Evolutionary conservation across 2,329 filamentous ascomycete species (phyloP).

Genomic region (Rhexocercosporidium sp.): DNA sequence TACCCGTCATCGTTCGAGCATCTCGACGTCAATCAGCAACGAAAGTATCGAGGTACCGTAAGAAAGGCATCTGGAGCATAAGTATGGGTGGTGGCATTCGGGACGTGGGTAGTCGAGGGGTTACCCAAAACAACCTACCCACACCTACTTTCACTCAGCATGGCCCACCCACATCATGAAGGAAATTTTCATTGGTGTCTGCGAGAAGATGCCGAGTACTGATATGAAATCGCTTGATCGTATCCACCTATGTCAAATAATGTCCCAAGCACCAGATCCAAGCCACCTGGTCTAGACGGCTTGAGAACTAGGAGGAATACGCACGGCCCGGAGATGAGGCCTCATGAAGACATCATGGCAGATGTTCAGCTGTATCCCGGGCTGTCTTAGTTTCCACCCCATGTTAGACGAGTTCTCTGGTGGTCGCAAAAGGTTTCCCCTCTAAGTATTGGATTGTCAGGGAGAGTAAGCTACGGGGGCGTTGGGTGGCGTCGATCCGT

Average conservation of each 20-base stretch:
- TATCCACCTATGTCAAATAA: not conserved
- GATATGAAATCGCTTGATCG: slow-evolving; percentile 3
- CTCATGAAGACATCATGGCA: not conserved
- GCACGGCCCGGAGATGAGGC: slow-evolving; percentile 14
- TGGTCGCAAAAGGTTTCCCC: not conserved
- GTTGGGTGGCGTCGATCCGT: not conserved
- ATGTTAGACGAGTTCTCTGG: not conserved
- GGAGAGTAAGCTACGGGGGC: slow-evolving; percentile 2
- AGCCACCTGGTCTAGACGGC: not conserved
- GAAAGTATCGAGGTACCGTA: not conserved
- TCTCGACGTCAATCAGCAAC: slow-evolving; percentile 9
- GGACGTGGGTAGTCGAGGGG: not conserved
- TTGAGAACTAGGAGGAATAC: not conserved
- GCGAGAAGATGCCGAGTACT: slow-evolving; percentile 8
- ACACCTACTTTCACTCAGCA: slow-evolving; percentile 1
- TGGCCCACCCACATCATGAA: not conserved
- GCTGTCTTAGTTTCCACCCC: not conserved
- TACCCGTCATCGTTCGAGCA: slow-evolving; percentile 16
- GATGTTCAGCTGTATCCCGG: not conserved
- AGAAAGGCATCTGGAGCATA: slow-evolving; percentile 5
- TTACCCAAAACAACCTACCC: not conserved
- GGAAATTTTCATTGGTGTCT: not conserved
- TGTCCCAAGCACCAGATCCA: slow-evolving; percentile 3
- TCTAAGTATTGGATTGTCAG: slow-evolving; percentile 1
- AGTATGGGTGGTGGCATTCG: not conserved